Base-by-base conservation (phyloP, 208 protist species). In the Novymonas esmeraldas region DNA sequence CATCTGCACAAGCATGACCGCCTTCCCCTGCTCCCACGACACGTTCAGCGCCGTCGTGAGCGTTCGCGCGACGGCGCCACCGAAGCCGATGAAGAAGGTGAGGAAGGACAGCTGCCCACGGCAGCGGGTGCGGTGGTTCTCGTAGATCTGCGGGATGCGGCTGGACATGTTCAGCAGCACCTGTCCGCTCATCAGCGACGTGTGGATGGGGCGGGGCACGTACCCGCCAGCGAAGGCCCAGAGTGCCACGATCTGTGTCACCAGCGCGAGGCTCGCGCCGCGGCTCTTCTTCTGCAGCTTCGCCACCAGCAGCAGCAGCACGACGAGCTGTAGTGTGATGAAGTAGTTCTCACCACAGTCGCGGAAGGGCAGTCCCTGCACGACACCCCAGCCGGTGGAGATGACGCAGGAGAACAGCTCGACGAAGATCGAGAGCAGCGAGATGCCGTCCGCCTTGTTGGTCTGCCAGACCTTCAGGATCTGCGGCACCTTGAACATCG, bases 401-500 rank as follows among this genome's bases (percentile, higher is more conserved):
- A 94, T 90, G 41, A 91, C 76, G 68, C 87, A 96, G 6, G 83
- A 81, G 24, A 85, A 60, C n/a, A 94, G 49, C 60, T 96, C 89
- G 22, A 96, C 49, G 24, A 77, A 69, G 56, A 88, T 76, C 3
- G 89, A 69, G 20, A 69, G 29, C 22, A 93, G 54, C 6, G 87
- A 94, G 64, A 96, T 82, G 44, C 92, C 92, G 28, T 82, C 81
- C 1, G 86, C 87, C 39, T 74, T 84, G 28, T 73, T 64, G 42
- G 73, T 59, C 34, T 76, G 70, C 45, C 72, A 24, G 39, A 96
- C 76, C 57, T 83, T 93, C 20, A 93, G 26, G 63, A 96, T 95
- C 78, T 96, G 92, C 16, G 92, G 92, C 34, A 95, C 64, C 69
- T 96, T 96, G 45, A 96, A 71, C 44, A 92, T 82, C 4, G 87